Evolutionary conservation across 2,329 filamentous ascomycete genomes (phyloP), one percentile per base, ranked within the genome.

Genomic region (Alternaria brassicicola): DNA sequence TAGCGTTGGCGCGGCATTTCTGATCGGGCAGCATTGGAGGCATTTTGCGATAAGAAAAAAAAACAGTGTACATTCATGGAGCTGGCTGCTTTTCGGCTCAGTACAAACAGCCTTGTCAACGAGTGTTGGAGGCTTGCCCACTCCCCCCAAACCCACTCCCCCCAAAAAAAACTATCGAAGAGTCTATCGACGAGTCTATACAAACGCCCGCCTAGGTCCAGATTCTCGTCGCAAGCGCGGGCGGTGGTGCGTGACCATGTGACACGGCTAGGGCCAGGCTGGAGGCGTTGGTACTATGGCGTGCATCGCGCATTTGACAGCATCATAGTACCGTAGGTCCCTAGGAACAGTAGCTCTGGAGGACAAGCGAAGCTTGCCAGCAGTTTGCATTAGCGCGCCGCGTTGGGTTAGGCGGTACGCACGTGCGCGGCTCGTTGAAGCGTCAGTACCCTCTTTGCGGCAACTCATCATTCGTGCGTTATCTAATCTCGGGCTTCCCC

Each of bases 1-100:
- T 52, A 47, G 65, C 67, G 65, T 68, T 67, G 59, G 61, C 52
- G 63, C 60, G 63, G 59, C 64, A 60, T 66, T 57, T 57, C 31
- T 47, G 30, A 17, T 39, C 23, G 55, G 43, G 42, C 28, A 51
- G 47, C 28, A 55, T 55, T 47, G 28, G 52, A 43, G 51, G 48
- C 43, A n/a, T 36, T 46, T 45, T 42, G 47, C 25, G 42, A 33
- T 30, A 41, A 25, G 38, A 23, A 36, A 35, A 46, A 42, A 35
- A n/a, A 9, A 7, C 25, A 7, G 30, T 10, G 51, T 38, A 21
- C 41, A 23, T 38, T 23, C 25, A 53, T 38, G 28, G 30, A 19
- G 42, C n/a, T 21, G 33, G 39, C 33, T 23, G 39, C 21, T 33
- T 39, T 47, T 23, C 7, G 48, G 35, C 13, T 52, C 9, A 33